phyloP scores from a whole-genome alignment of 768 basidiomycete species.

The Naganishia friedmannii region DNA sequence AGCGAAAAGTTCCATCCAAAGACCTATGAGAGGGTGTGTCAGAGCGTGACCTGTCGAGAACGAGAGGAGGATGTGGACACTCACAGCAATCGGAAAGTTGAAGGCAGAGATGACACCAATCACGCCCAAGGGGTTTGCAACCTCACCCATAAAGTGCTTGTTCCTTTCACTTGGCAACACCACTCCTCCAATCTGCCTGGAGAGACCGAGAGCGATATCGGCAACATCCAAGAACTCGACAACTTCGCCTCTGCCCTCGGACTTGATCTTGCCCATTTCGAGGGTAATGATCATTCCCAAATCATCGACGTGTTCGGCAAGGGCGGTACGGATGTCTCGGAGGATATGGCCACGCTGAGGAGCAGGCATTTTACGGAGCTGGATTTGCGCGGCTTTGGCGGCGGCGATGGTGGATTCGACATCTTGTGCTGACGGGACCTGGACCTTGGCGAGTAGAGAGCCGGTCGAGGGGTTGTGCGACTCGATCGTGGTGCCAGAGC shows the following conservation, averaged over 20 bases:
- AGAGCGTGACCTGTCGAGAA: neutral
- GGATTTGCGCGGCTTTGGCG: slow-evolving; percentile 68
- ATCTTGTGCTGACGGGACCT: slow-evolving; percentile 69
- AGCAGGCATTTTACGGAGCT: slow-evolving; percentile 74
- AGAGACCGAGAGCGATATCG: slow-evolving; percentile 88
- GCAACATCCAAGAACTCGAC: slow-evolving; percentile 74
- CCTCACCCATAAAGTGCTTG: slow-evolving; percentile 89
- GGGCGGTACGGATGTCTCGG: slow-evolving; percentile 78
- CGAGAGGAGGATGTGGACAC: slow-evolving; percentile 17
- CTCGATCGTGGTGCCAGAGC: slow-evolving; percentile 59
- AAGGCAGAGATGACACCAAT: slow-evolving; percentile 80
- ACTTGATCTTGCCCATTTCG: slow-evolving; percentile 71
- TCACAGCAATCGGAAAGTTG: slow-evolving; percentile 83
- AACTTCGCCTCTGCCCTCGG: slow-evolving; percentile 88
- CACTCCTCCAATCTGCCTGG: slow-evolving; percentile 88
- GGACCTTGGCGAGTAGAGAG: slow-evolving; percentile 28
- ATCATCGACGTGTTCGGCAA: slow-evolving; percentile 66
- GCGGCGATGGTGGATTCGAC: slow-evolving; percentile 66
- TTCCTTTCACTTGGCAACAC: slow-evolving; percentile 83
- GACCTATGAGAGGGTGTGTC: slow-evolving; percentile 53
- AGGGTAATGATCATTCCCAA: slow-evolving; percentile 48
- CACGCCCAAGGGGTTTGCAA: slow-evolving; percentile 82
- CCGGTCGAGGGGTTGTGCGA: slow-evolving; percentile 35
- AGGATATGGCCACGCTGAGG: slow-evolving; percentile 84
- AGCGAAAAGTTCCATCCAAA: slow-evolving; percentile 69